Percentiles rank a stretch among this genome's conserved stretches.
phyloP scores from a whole-genome alignment of 2,329 filamentous ascomycete genomes.

The Fusarium cicatricum region DNA sequence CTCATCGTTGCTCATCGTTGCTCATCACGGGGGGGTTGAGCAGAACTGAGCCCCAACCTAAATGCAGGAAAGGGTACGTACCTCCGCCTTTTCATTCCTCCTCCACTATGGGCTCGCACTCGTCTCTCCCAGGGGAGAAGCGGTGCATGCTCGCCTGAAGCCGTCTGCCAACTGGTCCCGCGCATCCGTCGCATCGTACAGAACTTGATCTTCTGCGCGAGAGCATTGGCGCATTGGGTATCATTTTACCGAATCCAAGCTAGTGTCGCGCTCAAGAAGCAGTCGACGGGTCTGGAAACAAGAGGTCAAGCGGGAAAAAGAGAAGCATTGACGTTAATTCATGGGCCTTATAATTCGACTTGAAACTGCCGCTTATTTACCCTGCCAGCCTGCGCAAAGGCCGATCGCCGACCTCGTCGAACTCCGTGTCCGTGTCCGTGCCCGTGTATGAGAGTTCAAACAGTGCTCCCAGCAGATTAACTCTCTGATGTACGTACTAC shows the following conservation, averaged over 20 bases:
- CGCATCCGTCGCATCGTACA: conserved; percentile 20
- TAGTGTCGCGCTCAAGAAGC: background rate
- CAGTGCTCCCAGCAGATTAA: too few relatives aligned
- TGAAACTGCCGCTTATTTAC: conserved; percentile 31
- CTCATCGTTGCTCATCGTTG: conserved; percentile 21
- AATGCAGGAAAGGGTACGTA: conserved; percentile 26
- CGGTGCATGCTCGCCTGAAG: too few relatives aligned
- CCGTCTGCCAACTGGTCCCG: background rate
- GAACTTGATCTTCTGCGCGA: too few relatives aligned
- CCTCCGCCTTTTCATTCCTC: conserved; percentile 33
- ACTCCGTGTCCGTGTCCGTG: conserved; percentile 28
- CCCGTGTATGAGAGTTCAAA: background rate
- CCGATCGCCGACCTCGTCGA: conserved; percentile 18
- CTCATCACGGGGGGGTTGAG: background rate
- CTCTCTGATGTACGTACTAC: too few relatives aligned
- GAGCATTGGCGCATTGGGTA: too few relatives aligned
- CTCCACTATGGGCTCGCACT: background rate
- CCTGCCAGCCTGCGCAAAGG: conserved; percentile 9
- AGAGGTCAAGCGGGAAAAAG: too few relatives aligned
- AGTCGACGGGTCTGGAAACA: background rate
- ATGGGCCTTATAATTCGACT: conserved; percentile 16
- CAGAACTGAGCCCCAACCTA: conserved; percentile 18
- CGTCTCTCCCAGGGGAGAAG: too few relatives aligned
- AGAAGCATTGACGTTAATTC: background rate
- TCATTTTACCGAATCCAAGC: too few relatives aligned